Evolutionary conservation across 192 early-diverging fungal species (phyloP).

Genomic region (Hyaloraphidium curvatum): DNA sequence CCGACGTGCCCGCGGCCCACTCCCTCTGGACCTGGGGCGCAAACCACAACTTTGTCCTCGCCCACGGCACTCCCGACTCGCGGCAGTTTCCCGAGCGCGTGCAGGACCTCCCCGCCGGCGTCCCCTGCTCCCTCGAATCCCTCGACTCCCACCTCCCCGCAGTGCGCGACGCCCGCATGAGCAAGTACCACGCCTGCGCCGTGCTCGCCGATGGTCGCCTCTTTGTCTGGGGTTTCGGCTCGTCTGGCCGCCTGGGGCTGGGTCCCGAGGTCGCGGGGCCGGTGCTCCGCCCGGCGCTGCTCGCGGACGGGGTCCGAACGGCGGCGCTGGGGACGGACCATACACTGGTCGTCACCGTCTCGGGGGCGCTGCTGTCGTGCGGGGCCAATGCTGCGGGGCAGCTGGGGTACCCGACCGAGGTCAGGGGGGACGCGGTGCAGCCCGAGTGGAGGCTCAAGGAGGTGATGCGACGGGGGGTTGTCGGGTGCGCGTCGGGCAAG

Average conservation of each 20-base stretch:
- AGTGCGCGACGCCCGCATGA: conserved; percentile 25
- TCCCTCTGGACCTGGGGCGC: conserved; percentile 52
- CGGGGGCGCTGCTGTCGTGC: conserved; percentile 39
- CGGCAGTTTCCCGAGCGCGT: conserved; percentile 41
- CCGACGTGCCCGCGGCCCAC: conserved; percentile 10
- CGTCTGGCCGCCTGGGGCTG: conserved; percentile 43
- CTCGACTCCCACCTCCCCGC: conserved; percentile 12
- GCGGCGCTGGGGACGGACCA: conserved; percentile 51
- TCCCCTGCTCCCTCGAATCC: conserved; percentile 8
- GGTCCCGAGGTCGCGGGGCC: conserved; percentile 30
- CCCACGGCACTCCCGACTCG: conserved; percentile 42
- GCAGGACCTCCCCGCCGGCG: conserved; percentile 16
- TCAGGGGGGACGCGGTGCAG: background rate
- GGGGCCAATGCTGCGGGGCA: conserved; percentile 46
- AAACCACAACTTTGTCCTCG: conserved; percentile 47
- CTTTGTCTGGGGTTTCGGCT: conserved; percentile 43
- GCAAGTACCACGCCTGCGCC: conserved; percentile 51
- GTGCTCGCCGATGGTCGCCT: conserved; percentile 24
- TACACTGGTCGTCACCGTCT: conserved; percentile 32
- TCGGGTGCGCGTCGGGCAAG: background rate
- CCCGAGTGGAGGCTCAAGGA: background rate
- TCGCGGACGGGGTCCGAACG: conserved; percentile 10
- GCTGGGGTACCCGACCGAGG: conserved; percentile 18
- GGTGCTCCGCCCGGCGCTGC: background rate
- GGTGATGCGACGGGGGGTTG: background rate